These are phyloP conservation scores for Cryoendolithus antarcticus DNA, from an alignment of 2,329 filamentous ascomycete species.

Conservation along the genomic window DNA sequence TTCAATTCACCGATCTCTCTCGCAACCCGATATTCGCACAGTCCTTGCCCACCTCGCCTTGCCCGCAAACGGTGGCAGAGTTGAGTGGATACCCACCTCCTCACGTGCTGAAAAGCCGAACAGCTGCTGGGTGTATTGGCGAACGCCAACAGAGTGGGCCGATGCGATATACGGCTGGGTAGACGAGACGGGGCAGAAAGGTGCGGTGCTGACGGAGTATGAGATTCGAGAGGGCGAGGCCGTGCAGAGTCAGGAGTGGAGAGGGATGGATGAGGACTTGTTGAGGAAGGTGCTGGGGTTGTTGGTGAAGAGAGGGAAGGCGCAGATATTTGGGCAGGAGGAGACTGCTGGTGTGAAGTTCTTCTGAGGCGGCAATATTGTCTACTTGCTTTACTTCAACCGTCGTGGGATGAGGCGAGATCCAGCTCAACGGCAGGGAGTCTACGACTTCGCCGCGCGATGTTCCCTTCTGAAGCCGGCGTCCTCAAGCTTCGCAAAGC, in stretches of 20 bases:
- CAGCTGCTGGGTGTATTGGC: constrained; percentile 70
- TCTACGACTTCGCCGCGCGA: no score
- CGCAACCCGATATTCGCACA: constrained; percentile 38
- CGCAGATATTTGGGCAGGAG: constrained; percentile 83
- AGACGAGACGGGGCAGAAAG: constrained; percentile 79
- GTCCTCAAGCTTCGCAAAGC: no score
- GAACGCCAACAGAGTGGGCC: constrained; percentile 83
- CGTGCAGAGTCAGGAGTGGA: constrained; percentile 38
- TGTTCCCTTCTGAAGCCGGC: no score
- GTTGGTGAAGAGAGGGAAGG: constrained; percentile 79
- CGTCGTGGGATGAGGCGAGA: no score
- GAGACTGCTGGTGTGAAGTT: constrained; percentile 92
- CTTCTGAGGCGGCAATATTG: constrained; percentile 47
- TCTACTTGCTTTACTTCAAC: no score
- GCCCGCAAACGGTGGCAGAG: constrained; percentile 36
- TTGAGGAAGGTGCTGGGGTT: constrained; percentile 67
- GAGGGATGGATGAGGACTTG: constrained; percentile 61
- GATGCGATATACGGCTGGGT: constrained; percentile 63
- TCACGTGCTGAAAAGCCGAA: constrained; percentile 33
- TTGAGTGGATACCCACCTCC: constrained; percentile 47
- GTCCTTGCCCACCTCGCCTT: constrained; percentile 46
- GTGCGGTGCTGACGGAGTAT: constrained; percentile 80
- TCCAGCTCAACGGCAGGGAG: no score
- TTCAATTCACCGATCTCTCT: constrained; percentile 32
- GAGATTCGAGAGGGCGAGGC: constrained; percentile 82